These are phyloP conservation scores for Ceratocystis papillata DNA, from an alignment of 2,329 filamentous ascomycete genomes.

Conservation along the genomic window DNA sequence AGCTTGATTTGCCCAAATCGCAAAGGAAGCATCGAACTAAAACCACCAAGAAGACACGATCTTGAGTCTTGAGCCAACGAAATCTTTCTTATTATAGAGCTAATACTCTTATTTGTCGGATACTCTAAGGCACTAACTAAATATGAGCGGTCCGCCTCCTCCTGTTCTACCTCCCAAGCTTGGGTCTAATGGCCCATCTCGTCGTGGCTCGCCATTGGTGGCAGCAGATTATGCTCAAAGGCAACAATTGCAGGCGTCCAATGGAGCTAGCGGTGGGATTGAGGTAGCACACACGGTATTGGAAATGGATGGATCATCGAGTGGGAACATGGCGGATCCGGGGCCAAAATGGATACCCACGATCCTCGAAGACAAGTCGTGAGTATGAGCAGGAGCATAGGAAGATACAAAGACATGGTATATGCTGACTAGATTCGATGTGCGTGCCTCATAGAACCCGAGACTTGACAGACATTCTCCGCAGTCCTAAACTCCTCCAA, in stretches of 20 bases:
- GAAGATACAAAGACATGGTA: constrained; percentile 26
- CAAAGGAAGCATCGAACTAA: neutral
- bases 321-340: constrained; percentile 35
- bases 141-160: constrained; percentile 40
- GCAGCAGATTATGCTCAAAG: neutral
- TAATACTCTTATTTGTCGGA: too few species aligned
- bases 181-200: constrained; percentile 56
- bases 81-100: too few species aligned
- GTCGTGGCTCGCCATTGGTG: constrained; percentile 51
- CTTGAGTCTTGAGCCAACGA: too few species aligned
- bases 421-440: constrained; percentile 19
- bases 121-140: neutral
- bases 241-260: neutral
- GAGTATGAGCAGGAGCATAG: constrained; percentile 30
- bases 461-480: constrained; percentile 61
- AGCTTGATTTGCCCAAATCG: neutral
- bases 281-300: constrained; percentile 1
- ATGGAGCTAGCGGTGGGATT: neutral
- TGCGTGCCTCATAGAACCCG: constrained; percentile 49
- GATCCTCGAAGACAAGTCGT: constrained; percentile 73
- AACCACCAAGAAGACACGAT: too few species aligned
- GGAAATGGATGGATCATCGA: constrained; percentile 18
- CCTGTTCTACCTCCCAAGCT: constrained; percentile 64
- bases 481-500: constrained; percentile 54
- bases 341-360: constrained; percentile 70